Evolutionary conservation across 306 rosid genomes (phyloP).

Genomic region (Lathyrus oleraceus): DNA sequence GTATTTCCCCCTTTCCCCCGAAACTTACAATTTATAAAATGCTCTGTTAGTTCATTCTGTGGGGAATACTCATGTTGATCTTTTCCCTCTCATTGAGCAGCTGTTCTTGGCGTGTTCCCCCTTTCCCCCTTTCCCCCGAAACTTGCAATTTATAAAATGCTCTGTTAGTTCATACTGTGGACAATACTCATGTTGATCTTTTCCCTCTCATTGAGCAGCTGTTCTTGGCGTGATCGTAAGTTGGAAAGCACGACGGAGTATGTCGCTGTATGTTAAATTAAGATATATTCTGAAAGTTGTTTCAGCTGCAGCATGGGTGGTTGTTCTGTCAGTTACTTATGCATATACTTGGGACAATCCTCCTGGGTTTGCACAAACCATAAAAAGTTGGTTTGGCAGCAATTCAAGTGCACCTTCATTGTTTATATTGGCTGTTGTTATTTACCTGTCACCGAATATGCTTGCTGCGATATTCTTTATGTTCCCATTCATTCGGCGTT

Average conservation of each 20-base stretch:
- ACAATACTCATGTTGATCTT: conserved; percentile 28
- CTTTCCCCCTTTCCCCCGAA: neutral
- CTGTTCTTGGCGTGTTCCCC: conserved; percentile 87
- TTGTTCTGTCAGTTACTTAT: conserved; percentile 84
- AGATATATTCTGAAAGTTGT: conserved; percentile 84
- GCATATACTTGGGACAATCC: conserved; percentile 94
- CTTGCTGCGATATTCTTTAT: conserved; percentile 78
- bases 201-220: conserved; percentile 56
- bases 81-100: conserved; percentile 49
- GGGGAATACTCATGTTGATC: conserved; percentile 26
- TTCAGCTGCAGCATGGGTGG: conserved; percentile 95
- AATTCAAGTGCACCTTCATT: conserved; percentile 68
- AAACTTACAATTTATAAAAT: conserved; percentile 1
- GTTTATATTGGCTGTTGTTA: conserved; percentile 89
- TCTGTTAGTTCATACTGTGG: conserved; percentile 11
- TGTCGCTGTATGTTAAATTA: conserved; percentile 80
- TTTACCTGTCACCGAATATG: conserved; percentile 95
- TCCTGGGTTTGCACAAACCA: conserved; percentile 91
- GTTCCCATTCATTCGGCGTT: conserved; percentile 85
- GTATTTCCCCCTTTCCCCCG: neutral
- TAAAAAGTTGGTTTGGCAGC: conserved; percentile 90
- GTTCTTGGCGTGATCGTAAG: conserved; percentile 86
- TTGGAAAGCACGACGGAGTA: conserved; percentile 84
- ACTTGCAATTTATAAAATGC: neutral
- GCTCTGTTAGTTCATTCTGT: conserved; percentile 4